A percentile compares a stretch with the other conserved stretches of the same genome.
These are phyloP conservation scores for Candida methanosorbosa DNA, from an alignment of 805 yeast species.

Conservation along the genomic window DNA sequence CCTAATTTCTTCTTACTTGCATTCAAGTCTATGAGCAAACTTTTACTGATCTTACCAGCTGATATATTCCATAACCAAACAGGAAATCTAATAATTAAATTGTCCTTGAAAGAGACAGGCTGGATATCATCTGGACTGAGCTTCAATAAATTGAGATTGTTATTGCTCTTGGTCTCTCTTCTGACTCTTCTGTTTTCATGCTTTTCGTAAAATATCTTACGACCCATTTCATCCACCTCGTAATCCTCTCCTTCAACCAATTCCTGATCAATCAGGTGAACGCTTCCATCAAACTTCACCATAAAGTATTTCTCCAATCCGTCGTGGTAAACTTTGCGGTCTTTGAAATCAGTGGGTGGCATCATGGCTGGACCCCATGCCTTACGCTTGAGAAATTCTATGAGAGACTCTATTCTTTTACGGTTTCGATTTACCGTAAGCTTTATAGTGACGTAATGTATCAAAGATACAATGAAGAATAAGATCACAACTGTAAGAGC, in stretches of 20 bases:
- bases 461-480: conserved; percentile 38
- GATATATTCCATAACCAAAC: conserved; percentile 34
- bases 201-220: conserved; percentile 4
- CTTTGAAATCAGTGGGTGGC: conserved; percentile 43
- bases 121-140: conserved; percentile 40
- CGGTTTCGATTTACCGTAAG: conserved; percentile 49
- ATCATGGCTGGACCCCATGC: conserved; percentile 47
- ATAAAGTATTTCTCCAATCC: conserved; percentile 42
- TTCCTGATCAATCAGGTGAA: conserved; percentile 39
- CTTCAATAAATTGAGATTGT: conserved; percentile 24
- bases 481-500: conserved; percentile 42
- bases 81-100: conserved; percentile 35
- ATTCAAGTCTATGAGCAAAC: background rate
- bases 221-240: conserved; percentile 12
- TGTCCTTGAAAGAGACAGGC: conserved; percentile 41
- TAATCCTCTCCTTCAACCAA: conserved; percentile 14
- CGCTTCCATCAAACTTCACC: conserved; percentile 49
- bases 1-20: conserved; percentile 1
- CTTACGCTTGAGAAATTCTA: conserved; percentile 37
- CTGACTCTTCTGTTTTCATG: conserved; percentile 11
- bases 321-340: conserved; percentile 32
- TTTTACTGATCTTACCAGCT: conserved; percentile 22
- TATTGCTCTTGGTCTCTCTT: conserved; percentile 5
- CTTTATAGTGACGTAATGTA: conserved; percentile 50
- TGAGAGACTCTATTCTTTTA: conserved; percentile 42